Evolutionary conservation across 1,139 yeast genomes (phyloP).

Genomic region (Geotrichum histeridarum): DNA sequence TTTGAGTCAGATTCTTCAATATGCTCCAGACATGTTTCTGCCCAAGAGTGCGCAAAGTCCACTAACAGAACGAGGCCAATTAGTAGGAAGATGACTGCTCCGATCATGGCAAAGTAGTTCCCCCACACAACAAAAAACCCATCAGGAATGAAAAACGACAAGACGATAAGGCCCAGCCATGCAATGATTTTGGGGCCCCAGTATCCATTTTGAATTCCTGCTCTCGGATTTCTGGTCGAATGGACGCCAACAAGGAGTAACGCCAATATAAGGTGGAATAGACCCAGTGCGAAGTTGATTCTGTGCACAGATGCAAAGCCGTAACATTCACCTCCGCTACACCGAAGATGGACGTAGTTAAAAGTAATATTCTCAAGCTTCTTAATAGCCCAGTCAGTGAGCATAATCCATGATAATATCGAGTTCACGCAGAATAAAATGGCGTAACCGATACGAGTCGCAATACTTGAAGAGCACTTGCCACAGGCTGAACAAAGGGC

Average conservation of each 20-base stretch:
- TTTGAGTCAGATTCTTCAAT: constrained; percentile 82
- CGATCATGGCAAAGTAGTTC: constrained; percentile 76
- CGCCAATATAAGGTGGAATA: constrained; percentile 71
- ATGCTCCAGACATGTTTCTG: constrained; percentile 88
- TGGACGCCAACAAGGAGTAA: constrained; percentile 63
- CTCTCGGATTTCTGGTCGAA: constrained; percentile 73
- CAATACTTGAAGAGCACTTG: constrained; percentile 64
- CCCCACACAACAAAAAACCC: constrained; percentile 86
- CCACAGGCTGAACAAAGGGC: constrained; percentile 53
- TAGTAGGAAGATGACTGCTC: constrained; percentile 78
- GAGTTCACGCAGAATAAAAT: constrained; percentile 70
- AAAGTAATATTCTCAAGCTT: constrained; percentile 70
- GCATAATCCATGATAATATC: constrained; percentile 84
- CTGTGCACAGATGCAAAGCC: constrained; percentile 93
- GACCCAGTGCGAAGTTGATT: constrained; percentile 80
- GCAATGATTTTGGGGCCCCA: constrained; percentile 77
- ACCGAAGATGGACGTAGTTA: constrained; percentile 57
- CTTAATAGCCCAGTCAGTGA: constrained; percentile 73
- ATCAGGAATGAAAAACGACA: constrained; percentile 80
- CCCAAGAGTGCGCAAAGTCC: constrained; percentile 98
- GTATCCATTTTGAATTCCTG: constrained; percentile 77
- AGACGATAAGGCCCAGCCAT: constrained; percentile 54
- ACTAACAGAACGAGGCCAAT: constrained; percentile 87
- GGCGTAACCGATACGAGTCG: constrained; percentile 81
- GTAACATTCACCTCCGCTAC: constrained; percentile 59